Conservation (phyloP, 1,139 yeast genomes). For the Pichia sp. region DNA sequence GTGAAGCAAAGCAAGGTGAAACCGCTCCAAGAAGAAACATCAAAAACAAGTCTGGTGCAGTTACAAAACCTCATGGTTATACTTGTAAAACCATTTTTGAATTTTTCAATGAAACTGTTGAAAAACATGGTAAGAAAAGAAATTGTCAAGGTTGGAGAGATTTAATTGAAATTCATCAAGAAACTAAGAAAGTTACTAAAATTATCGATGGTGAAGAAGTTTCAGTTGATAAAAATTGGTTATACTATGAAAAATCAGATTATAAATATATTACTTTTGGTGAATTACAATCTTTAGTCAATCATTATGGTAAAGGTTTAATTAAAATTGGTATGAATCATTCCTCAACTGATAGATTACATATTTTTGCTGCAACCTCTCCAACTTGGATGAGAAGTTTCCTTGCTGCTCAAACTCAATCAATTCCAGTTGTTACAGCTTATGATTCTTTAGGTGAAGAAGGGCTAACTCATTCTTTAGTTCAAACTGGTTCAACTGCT, state of each 20-base stretch:
- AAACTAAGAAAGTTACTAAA: conserved; percentile 69
- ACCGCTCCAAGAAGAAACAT: conserved; percentile 85
- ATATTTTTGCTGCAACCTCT: conserved; percentile 81
- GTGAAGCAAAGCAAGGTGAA: conserved; percentile 77
- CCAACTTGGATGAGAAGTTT: conserved; percentile 88
- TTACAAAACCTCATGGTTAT: conserved; percentile 47
- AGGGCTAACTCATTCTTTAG: conserved; percentile 82
- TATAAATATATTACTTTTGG: conserved; percentile 62
- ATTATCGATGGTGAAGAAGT: conserved; percentile 68
- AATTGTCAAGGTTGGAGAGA: conserved; percentile 79
- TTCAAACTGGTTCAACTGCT: conserved; percentile 71
- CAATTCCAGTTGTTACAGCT: conserved; percentile 88
- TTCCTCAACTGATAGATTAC: conserved; percentile 54
- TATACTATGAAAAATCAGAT: conserved; percentile 68
- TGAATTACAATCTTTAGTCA: conserved; percentile 46
- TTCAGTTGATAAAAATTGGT: conserved; percentile 80
- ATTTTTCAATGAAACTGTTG: conserved; percentile 57
- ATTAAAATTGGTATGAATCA: conserved; percentile 69
- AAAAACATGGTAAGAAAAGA: conserved; percentile 43
- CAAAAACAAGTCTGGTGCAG: conserved; percentile 48
- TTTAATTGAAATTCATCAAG: conserved; percentile 64
- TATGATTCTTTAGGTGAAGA: conserved; percentile 93
- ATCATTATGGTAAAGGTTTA: conserved; percentile 68
- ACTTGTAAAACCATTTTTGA: conserved; percentile 67
- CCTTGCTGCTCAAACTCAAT: conserved; percentile 68